Conservation (phyloP, 305 asterid genomes). For the Solanum hybrid region DNA sequence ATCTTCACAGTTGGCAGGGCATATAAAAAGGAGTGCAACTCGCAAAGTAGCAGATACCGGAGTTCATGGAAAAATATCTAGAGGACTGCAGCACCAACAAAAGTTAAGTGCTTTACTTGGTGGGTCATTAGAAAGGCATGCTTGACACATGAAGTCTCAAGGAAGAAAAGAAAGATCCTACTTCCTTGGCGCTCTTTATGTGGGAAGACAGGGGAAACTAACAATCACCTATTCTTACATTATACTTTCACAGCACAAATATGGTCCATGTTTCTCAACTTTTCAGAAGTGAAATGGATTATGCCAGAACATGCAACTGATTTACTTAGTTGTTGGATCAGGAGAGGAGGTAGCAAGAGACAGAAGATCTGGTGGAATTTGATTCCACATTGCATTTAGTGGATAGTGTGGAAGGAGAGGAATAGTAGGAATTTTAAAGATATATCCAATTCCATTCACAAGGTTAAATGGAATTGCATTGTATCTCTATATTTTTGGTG, state of each 20-base stretch:
- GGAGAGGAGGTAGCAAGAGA: not conserved
- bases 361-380: not conserved
- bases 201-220: not conserved
- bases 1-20: not conserved
- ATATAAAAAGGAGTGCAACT: not conserved
- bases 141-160: not conserved
- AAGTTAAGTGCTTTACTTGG: not conserved
- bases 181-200: not conserved
- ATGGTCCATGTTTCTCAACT: not conserved
- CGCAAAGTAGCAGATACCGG: not conserved
- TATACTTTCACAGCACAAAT: not conserved
- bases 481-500: not conserved
- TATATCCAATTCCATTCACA: not conserved
- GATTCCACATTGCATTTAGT: not conserved
- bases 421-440: not conserved
- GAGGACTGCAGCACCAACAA: not conserved
- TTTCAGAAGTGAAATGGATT: not conserved
- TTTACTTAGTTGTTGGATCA: not conserved
- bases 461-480: not conserved
- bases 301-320: not conserved
- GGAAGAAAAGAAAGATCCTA: not conserved
- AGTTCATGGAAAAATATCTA: not conserved
- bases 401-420: not conserved
- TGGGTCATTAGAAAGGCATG: not conserved
- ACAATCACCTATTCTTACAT: not conserved